phyloP scores from a whole-genome alignment of 2,329 filamentous ascomycete species.

The Cephalotrichum gorgonifer region DNA sequence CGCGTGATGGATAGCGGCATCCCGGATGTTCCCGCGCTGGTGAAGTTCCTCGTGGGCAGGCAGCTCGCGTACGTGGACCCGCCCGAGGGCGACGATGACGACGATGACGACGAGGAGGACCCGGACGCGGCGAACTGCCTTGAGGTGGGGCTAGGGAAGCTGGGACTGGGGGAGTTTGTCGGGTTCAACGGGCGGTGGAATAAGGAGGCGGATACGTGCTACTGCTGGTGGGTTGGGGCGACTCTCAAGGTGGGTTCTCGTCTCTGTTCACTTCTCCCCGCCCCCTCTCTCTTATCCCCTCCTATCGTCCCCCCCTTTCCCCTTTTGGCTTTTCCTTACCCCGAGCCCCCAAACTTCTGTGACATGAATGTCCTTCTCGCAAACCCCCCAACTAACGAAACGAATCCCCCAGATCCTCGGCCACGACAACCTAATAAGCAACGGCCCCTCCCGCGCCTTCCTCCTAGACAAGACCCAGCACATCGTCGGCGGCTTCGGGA shows the following conservation, averaged over 20 bases:
- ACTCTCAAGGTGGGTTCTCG: conserved; percentile 38
- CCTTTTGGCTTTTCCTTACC: no score
- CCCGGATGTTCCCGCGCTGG: conserved; percentile 17
- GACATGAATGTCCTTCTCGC: no score
- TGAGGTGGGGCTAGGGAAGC: conserved; percentile 21
- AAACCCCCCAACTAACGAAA: conserved; percentile 3
- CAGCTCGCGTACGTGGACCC: conserved; percentile 51
- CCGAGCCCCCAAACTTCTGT: no score
- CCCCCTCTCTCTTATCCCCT: conserved; percentile 25
- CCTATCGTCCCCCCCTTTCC: neutral
- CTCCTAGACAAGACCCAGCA: conserved; percentile 82
- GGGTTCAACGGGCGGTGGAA: conserved; percentile 88
- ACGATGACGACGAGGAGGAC: conserved; percentile 26
- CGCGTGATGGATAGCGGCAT: conserved; percentile 20
- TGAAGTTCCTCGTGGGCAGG: conserved; percentile 51
- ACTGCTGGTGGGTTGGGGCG: conserved; percentile 82
- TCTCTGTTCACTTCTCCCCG: no score
- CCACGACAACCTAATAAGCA: conserved; percentile 46
- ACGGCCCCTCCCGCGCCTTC: conserved; percentile 58
- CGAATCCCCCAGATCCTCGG: conserved; percentile 41
- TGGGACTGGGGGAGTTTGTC: conserved; percentile 28
- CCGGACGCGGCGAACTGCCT: conserved; percentile 17
- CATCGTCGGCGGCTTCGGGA: conserved; percentile 72
- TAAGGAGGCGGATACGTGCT: conserved; percentile 91
- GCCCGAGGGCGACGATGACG: conserved; percentile 31